Conservation (phyloP, 2,329 filamentous ascomycete genomes). For the Aureobasidium sp. region DNA sequence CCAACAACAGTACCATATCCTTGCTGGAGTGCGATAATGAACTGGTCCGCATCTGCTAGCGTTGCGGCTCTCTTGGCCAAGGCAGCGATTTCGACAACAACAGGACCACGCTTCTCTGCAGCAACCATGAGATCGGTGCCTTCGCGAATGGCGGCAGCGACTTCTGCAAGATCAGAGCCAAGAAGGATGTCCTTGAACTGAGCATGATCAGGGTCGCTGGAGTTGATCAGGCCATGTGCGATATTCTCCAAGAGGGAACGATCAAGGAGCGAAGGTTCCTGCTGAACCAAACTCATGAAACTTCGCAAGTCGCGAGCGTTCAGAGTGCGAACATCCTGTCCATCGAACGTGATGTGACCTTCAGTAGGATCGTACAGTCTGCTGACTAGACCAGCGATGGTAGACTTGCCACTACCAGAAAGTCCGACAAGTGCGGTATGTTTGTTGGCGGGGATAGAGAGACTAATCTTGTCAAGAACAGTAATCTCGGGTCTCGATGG, state of each 20-base stretch:
- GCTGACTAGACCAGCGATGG: conserved; percentile 32
- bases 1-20: conserved; percentile 53
- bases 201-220: conserved; percentile 27
- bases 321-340: conserved; percentile 31
- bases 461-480: conserved; percentile 33
- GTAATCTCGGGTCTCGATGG: conserved; percentile 34
- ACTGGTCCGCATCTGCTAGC: conserved; percentile 57
- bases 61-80: conserved; percentile 45
- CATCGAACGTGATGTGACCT: conserved; percentile 32
- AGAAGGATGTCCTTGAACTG: conserved; percentile 43
- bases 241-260: conserved; percentile 50
- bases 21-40: conserved; percentile 53
- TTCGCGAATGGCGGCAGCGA: conserved; percentile 47
- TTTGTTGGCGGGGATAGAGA: conserved; percentile 32
- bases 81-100: conserved; percentile 46
- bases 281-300: conserved; percentile 38
- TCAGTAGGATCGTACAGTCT: conserved; percentile 33
- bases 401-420: conserved; percentile 38
- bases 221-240: conserved; percentile 43
- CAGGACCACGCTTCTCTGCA: conserved; percentile 38
- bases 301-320: conserved; percentile 33
- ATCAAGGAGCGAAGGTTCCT: conserved; percentile 46
- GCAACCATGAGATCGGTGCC: conserved; percentile 44
- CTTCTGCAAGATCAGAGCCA: conserved; percentile 41
- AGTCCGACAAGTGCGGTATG: conserved; percentile 39